These are phyloP conservation scores for Ilex aquifolium DNA, from an alignment of 257 asterid genomes.

Conservation along the genomic window DNA sequence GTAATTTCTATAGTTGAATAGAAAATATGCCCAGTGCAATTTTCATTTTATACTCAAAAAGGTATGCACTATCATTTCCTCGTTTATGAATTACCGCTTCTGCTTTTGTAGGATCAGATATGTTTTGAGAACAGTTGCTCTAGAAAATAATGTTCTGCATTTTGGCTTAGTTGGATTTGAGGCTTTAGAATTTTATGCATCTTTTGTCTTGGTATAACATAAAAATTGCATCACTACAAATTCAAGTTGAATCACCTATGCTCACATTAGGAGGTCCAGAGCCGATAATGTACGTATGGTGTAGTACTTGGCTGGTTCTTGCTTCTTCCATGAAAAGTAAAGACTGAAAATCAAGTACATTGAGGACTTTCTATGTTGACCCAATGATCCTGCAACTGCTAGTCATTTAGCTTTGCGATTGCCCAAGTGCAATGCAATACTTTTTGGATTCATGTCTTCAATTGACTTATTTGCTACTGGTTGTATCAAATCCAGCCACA, in stretches of 20 bases:
- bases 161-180: too few relatives aligned
- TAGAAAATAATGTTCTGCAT: too few relatives aligned
- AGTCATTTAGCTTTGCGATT: slow-evolving; percentile 67
- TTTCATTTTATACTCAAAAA: too few relatives aligned
- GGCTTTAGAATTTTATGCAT: too few relatives aligned
- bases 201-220: too few relatives aligned
- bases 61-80: too few relatives aligned
- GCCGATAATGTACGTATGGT: slow-evolving; percentile 88
- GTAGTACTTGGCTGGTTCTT: slow-evolving; percentile 77
- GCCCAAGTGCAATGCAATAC: slow-evolving; percentile 80
- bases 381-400: slow-evolving; percentile 80
- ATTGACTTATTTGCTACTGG: slow-evolving; percentile 75
- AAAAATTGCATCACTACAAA: slow-evolving; percentile 53
- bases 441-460: slow-evolving; percentile 84
- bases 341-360: slow-evolving; percentile 52
- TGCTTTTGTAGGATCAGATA: too few relatives aligned
- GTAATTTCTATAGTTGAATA: background rate
- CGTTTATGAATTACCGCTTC: too few relatives aligned
- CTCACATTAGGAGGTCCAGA: slow-evolving; percentile 70
- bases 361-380: slow-evolving; percentile 41
- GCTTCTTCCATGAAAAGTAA: slow-evolving; percentile 66
- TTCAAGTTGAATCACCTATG: slow-evolving; percentile 68
- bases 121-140: too few relatives aligned
- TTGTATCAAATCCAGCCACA: slow-evolving; percentile 55
- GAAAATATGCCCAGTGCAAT: too few relatives aligned